Conservation (phyloP, 169 alveolate species). For the Prorocentrum cordatum region DNA sequence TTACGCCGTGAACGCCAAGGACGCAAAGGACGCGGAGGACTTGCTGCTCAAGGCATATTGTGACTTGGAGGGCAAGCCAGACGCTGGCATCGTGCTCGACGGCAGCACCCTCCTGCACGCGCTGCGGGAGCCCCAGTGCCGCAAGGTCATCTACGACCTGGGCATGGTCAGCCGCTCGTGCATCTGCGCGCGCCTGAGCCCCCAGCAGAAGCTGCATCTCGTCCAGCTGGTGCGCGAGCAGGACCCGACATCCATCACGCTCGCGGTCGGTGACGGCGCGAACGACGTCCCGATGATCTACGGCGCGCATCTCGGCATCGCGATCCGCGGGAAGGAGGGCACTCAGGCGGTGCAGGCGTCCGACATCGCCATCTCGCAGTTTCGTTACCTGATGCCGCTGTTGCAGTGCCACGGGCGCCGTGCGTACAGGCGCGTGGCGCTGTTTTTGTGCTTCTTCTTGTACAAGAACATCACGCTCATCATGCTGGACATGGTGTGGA, state of each 20-base stretch:
- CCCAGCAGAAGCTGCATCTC: constrained; percentile 8
- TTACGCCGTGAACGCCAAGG: neutral
- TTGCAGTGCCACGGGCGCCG: constrained; percentile 82
- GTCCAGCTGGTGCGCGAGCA: neutral
- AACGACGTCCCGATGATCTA: constrained; percentile 97
- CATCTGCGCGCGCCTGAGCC: constrained; percentile 49
- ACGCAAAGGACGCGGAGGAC: constrained; percentile 33
- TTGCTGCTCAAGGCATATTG: neutral
- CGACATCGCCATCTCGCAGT: constrained; percentile 82
- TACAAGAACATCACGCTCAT: constrained; percentile 92
- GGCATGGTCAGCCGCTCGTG: constrained; percentile 43
- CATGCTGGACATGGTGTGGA: constrained; percentile 86
- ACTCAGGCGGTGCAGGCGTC: constrained; percentile 75
- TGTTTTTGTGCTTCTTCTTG: constrained; percentile 90
- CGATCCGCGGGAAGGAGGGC: constrained; percentile 93
- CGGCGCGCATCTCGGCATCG: constrained; percentile 97
- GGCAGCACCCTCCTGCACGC: constrained; percentile 1
- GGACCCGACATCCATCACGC: neutral
- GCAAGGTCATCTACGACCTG: constrained; percentile 12
- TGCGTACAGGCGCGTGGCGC: constrained; percentile 74
- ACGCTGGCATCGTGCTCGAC: neutral
- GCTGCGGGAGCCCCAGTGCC: too few species aligned
- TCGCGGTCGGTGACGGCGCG: constrained; percentile 97
- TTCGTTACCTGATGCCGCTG: constrained; percentile 80
- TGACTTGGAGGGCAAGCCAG: neutral